Evolutionary conservation across 768 basidiomycete species (phyloP).

Genomic region (Amanita rubescens): DNA sequence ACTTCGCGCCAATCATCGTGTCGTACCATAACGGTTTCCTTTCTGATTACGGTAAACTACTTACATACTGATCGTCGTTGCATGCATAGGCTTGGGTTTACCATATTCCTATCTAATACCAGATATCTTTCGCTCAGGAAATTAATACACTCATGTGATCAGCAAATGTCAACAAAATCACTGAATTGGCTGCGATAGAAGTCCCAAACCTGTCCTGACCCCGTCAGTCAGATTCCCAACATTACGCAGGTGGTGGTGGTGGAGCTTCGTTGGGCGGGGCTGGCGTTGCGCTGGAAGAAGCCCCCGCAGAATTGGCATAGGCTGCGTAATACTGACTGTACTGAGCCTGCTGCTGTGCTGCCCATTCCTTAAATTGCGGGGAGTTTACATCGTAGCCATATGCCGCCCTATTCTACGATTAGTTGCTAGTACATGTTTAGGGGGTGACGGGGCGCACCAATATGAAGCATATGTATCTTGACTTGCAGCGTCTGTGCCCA

Average conservation of each 20-base stretch:
- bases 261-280: constrained; percentile 15
- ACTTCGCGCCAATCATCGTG: constrained; percentile 22
- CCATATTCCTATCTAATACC: background rate
- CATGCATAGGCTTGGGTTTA: background rate
- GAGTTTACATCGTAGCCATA: constrained; percentile 87
- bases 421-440: background rate
- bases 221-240: background rate
- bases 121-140: background rate
- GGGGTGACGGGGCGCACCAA: constrained; percentile 33
- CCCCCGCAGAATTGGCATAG: constrained; percentile 26
- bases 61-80: background rate
- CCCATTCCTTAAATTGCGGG: constrained; percentile 75
- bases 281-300: constrained; percentile 13
- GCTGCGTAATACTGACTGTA: constrained; percentile 69
- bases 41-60: background rate
- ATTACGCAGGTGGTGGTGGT: constrained; percentile 27
- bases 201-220: constrained; percentile 1
- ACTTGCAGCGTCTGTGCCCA: constrained; percentile 15
- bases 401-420: constrained; percentile 49
- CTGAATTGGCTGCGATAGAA: background rate
- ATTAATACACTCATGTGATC: background rate
- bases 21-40: constrained; percentile 12
- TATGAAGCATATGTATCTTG: constrained; percentile 51
- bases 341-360: constrained; percentile 62
- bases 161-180: constrained; percentile 2